Evolutionary conservation across 169 alveolate genomes (phyloP).

Genomic region (Plasmodium blacklocki): DNA sequence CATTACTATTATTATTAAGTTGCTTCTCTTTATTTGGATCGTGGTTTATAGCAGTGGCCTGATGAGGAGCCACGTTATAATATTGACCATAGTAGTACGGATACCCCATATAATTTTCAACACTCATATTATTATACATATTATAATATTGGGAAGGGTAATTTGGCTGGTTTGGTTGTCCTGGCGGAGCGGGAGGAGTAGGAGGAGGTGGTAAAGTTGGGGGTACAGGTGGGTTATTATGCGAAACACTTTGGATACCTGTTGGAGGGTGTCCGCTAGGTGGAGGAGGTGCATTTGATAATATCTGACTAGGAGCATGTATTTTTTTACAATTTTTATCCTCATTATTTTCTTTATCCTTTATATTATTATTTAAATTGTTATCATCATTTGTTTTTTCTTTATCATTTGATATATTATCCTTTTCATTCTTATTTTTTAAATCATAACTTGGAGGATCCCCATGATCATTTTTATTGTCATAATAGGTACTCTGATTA

Average conservation of each 20-base stretch:
- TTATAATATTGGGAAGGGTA: not conserved
- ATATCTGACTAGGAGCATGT: too few relatives aligned
- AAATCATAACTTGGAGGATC: not conserved
- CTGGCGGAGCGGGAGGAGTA: too few relatives aligned
- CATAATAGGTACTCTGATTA: not conserved
- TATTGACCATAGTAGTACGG: slow-evolving; percentile 26
- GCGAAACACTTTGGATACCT: too few relatives aligned
- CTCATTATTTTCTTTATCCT: not conserved
- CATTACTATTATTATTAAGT: not conserved
- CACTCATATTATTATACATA: not conserved
- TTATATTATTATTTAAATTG: not conserved
- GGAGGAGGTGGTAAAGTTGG: too few relatives aligned
- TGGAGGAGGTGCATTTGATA: too few relatives aligned
- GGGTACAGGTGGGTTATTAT: too few relatives aligned
- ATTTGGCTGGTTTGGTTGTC: not conserved
- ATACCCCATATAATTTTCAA: slow-evolving; percentile 2
- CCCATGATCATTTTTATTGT: not conserved
- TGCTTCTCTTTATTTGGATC: not conserved
- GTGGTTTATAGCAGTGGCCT: not conserved
- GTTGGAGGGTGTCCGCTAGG: too few relatives aligned
- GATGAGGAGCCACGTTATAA: not conserved
- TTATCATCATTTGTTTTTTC: slow-evolving; percentile 1
- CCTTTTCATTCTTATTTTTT: not conserved
- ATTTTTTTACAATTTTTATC: too few relatives aligned
- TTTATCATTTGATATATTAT: not conserved